Conservation (phyloP, 805 yeast genomes). For the Barnettozyma pratensis region DNA sequence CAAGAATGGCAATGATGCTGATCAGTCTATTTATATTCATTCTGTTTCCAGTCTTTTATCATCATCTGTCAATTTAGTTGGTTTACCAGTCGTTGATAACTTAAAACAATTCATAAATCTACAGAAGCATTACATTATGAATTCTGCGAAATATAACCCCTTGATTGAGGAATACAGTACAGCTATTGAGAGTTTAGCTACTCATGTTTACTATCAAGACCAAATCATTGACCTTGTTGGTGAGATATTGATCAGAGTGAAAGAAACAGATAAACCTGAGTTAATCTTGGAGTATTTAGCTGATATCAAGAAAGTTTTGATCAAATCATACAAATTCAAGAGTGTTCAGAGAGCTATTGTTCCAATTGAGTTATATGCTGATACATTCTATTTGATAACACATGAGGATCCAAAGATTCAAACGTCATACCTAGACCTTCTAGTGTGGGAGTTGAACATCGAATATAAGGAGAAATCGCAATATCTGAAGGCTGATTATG, state of each 20-base stretch:
- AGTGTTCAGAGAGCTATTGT: conserved; percentile 22
- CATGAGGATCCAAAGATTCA: conserved; percentile 10
- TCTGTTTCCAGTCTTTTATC: conserved; percentile 57
- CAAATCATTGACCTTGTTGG: conserved; percentile 79
- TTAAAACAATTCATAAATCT: conserved; percentile 51
- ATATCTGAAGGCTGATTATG: conserved; percentile 13
- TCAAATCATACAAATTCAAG: conserved; percentile 12
- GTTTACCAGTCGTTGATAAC: conserved; percentile 79
- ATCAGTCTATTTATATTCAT: conserved; percentile 32
- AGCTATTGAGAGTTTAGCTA: conserved; percentile 65
- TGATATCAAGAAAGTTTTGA: conserved; percentile 14
- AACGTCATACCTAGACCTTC: conserved; percentile 14
- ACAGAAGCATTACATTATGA: conserved; percentile 32
- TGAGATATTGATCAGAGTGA: conserved; percentile 48
- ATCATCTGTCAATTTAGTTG: conserved; percentile 79
- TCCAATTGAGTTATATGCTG: conserved; percentile 21
- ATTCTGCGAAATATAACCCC: conserved; percentile 18
- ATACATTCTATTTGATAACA: conserved; percentile 18
- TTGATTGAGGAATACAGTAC: conserved; percentile 42
- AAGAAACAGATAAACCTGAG: conserved; percentile 17
- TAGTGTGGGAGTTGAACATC: conserved; percentile 13
- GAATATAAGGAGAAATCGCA: conserved; percentile 17
- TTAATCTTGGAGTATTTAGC: conserved; percentile 12
- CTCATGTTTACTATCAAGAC: conserved; percentile 79
- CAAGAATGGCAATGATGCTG: conserved; percentile 14